A percentile compares a stretch with the other conserved stretches of the same genome.
Evolutionary conservation across 169 alveolate genomes (phyloP).

Genomic region (Plasmodium relictum): DNA sequence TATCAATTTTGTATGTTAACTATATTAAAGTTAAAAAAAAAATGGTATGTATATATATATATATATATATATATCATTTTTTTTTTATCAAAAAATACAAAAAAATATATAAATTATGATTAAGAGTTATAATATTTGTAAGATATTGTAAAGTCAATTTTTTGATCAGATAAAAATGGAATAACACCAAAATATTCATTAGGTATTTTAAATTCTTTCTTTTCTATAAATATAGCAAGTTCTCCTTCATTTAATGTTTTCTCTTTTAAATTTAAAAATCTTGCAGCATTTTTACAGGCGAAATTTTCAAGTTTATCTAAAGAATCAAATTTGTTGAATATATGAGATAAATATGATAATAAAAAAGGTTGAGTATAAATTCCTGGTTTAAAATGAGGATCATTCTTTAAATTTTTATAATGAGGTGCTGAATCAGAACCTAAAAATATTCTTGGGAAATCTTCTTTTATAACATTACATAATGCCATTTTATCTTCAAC

Average conservation of each 20-base stretch:
- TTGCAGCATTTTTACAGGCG: conserved; percentile 82
- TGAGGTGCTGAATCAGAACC: conserved; percentile 91
- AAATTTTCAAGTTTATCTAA: conserved; percentile 82
- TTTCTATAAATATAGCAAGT: conserved; percentile 33
- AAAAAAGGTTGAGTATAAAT: conserved; percentile 86
- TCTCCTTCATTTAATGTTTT: conserved; percentile 37
- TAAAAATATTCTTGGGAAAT: conserved; percentile 78
- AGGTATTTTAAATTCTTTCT: conserved; percentile 31
- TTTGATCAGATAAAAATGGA: conserved; percentile 83
- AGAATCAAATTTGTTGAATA: conserved; percentile 76
- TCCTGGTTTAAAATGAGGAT: conserved; percentile 84
- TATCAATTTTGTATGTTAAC: too few species aligned
- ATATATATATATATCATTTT: too few species aligned
- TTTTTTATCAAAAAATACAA: neutral
- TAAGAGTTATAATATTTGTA: conserved; percentile 1
- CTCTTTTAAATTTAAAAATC: conserved; percentile 78
- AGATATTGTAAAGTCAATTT: conserved; percentile 67
- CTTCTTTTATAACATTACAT: conserved; percentile 68
- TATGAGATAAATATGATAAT: conserved; percentile 78
- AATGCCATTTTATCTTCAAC: conserved; percentile 82
- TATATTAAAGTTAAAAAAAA: too few species aligned
- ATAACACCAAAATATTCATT: conserved; percentile 78
- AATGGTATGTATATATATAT: too few species aligned
- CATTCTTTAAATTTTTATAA: conserved; percentile 63
- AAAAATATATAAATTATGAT: neutral